A percentile compares a stretch with the other conserved stretches of the same genome.
Conservation (phyloP, 2,329 filamentous ascomycete genomes). For the Colletotrichum cereale region DNA sequence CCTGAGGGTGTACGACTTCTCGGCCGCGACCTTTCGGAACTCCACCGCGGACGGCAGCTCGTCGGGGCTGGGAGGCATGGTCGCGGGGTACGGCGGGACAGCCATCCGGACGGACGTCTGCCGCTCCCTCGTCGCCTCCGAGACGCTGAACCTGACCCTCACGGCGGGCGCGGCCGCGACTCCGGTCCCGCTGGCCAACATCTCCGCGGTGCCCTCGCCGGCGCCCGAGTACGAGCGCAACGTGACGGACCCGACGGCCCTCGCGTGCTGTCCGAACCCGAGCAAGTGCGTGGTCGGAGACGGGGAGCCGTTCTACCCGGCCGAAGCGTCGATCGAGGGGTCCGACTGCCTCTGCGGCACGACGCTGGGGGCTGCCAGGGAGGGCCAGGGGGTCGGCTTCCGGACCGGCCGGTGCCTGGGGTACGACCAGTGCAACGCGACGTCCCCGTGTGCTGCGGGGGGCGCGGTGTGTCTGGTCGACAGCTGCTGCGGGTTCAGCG, state of each 20-base stretch:
- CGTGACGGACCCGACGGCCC: slow-evolving; percentile 48
- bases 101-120: slow-evolving; percentile 51
- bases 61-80: slow-evolving; percentile 47
- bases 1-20: slow-evolving; percentile 42
- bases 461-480: slow-evolving; percentile 30
- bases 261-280: slow-evolving; percentile 50
- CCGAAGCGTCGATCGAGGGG: slow-evolving; percentile 46
- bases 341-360: slow-evolving; percentile 53
- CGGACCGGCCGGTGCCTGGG: slow-evolving; percentile 18
- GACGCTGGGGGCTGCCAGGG: no score
- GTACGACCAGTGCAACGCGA: slow-evolving; percentile 22
- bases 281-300: slow-evolving; percentile 39
- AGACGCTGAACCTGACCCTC: slow-evolving; percentile 51
- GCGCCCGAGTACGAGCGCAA: slow-evolving; percentile 42
- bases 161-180: slow-evolving; percentile 48
- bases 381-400: slow-evolving; percentile 31
- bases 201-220: slow-evolving; percentile 1
- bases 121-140: slow-evolving; percentile 48
- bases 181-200: slow-evolving; percentile 37
- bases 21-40: slow-evolving; percentile 47
- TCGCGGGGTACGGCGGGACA: slow-evolving; percentile 49
- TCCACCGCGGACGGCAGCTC: slow-evolving; percentile 43
- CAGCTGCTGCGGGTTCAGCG: slow-evolving; percentile 37
- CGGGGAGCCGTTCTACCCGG: slow-evolving; percentile 48
- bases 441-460: slow-evolving; percentile 5